A percentile compares a stretch with the other conserved stretches of the same genome.
Conservation (phyloP, 2,329 filamentous ascomycete genomes). For the Phaeomoniella chlamydospora region DNA sequence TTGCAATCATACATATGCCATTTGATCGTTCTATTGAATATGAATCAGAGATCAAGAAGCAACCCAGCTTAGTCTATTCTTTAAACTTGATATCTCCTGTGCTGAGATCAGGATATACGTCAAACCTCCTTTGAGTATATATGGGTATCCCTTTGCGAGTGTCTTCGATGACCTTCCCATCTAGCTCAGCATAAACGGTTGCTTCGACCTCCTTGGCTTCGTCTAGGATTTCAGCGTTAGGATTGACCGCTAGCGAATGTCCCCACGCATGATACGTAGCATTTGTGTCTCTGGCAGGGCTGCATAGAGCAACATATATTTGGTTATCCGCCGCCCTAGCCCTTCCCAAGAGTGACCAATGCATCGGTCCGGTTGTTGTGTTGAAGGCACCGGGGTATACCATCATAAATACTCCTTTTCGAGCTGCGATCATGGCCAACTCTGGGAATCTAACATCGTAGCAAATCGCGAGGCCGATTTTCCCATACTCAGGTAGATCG, state of each 20-base stretch:
- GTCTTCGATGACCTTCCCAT: slow-evolving; percentile 54
- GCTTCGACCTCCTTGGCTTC: slow-evolving; percentile 68
- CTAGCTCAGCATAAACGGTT: slow-evolving; percentile 60
- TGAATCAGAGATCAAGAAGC: too few species aligned
- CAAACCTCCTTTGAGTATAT: slow-evolving; percentile 72
- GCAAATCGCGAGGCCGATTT: slow-evolving; percentile 81
- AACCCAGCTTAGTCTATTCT: too few species aligned
- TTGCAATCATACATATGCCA: too few species aligned
- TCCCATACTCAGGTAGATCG: slow-evolving; percentile 77
- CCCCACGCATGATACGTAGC: slow-evolving; percentile 83
- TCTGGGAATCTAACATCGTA: slow-evolving; percentile 97
- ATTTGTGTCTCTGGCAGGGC: slow-evolving; percentile 64
- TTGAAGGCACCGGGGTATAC: slow-evolving; percentile 98
- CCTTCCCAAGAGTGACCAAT: slow-evolving; percentile 75
- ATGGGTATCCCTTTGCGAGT: slow-evolving; percentile 74
- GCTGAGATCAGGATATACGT: slow-evolving; percentile 87
- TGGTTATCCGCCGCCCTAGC: slow-evolving; percentile 88
- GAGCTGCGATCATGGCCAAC: slow-evolving; percentile 73
- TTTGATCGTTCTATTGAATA: too few species aligned
- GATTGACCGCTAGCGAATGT: slow-evolving; percentile 77
- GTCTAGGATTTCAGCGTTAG: slow-evolving; percentile 66
- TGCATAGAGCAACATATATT: slow-evolving; percentile 84
- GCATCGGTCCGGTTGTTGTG: slow-evolving; percentile 75
- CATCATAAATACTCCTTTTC: slow-evolving; percentile 73
- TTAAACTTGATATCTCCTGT: slow-evolving; percentile 34